A percentile compares a stretch with the other conserved stretches of the same genome.
Evolutionary conservation across 176 grass and related monocot species (phyloP).

Genomic region (Aechmea fasciata): DNA sequence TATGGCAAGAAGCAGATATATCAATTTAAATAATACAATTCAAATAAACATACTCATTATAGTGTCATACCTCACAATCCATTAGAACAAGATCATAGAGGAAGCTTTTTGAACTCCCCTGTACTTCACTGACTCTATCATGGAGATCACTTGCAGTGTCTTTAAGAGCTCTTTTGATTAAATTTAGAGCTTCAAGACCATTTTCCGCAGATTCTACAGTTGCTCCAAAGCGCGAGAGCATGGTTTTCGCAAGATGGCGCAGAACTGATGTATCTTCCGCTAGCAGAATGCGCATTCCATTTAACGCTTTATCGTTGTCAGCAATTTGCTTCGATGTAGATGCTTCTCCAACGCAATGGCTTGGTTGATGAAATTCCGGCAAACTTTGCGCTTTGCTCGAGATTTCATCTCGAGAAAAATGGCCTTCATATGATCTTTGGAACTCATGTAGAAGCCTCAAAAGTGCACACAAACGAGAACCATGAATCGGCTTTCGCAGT

Average conservation of each 20-base stretch:
- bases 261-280: constrained; percentile 47
- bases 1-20: neutral
- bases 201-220: constrained; percentile 32
- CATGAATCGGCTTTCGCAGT: constrained; percentile 61
- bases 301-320: constrained; percentile 33
- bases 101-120: constrained; percentile 1
- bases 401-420: neutral
- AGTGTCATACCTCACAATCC: constrained; percentile 58
- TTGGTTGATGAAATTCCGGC: neutral
- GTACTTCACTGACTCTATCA: neutral
- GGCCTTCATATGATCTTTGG: constrained; percentile 3
- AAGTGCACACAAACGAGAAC: constrained; percentile 38
- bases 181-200: constrained; percentile 37
- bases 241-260: constrained; percentile 29
- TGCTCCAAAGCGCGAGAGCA: constrained; percentile 45
- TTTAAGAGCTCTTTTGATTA: constrained; percentile 47
- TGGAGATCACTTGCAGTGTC: neutral
- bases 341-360: too few relatives aligned
- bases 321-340: too few relatives aligned
- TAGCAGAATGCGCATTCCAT: constrained; percentile 42
- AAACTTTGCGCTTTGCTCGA: neutral
- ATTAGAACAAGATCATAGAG: constrained; percentile 54
- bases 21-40: too few relatives aligned
- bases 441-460: constrained; percentile 29
- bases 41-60: neutral